A percentile compares a stretch with the other conserved stretches of the same genome.
Evolutionary conservation across 148 eudicot species (phyloP).

Genomic region (Amaranthus palmeri): DNA sequence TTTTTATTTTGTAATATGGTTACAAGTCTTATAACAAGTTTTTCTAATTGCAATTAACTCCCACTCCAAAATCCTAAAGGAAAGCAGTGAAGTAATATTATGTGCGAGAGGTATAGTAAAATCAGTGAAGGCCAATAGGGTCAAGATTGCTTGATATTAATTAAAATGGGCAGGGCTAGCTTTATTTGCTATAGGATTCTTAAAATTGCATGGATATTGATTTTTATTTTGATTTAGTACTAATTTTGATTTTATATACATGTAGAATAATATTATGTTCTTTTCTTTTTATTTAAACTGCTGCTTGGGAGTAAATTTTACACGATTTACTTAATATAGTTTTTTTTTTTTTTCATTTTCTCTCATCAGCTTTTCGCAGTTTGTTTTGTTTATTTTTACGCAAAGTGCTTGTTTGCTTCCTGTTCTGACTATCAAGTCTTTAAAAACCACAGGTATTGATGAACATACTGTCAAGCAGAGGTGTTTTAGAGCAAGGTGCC

Average conservation of each 20-base stretch:
- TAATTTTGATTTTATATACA: neutral
- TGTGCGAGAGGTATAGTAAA: neutral
- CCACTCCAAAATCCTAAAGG: neutral
- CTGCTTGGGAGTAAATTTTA: neutral
- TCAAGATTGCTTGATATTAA: neutral
- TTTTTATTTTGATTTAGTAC: neutral
- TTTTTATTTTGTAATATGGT: neutral
- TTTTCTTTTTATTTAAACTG: neutral
- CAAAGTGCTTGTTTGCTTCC: neutral
- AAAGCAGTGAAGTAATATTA: neutral
- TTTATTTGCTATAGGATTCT: neutral
- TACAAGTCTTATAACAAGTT: too few species aligned
- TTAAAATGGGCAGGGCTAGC: neutral
- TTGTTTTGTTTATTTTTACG: neutral
- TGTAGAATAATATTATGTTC: neutral
- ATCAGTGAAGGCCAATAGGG: neutral
- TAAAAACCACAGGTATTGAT: conserved; percentile 56
- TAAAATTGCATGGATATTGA: neutral
- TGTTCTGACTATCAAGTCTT: neutral
- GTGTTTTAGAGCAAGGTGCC: conserved; percentile 87
- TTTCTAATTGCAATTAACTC: neutral
- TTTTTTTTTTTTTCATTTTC: neutral
- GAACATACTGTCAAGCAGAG: conserved; percentile 79
- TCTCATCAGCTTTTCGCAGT: too few species aligned
- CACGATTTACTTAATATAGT: too few species aligned